Evolutionary conservation across 169 alveolate genomes (phyloP).

Genomic region (Plasmodium billcollinsi): DNA sequence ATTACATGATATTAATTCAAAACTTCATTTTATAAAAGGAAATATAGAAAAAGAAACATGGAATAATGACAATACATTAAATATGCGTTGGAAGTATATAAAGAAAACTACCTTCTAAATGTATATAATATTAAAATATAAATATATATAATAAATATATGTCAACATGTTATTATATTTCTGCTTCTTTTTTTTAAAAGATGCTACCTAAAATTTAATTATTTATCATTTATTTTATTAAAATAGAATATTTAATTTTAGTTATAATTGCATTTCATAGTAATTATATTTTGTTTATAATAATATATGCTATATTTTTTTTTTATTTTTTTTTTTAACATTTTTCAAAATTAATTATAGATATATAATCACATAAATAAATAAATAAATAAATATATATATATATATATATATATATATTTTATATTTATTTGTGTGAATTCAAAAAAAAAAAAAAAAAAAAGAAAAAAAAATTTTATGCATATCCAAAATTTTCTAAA

Average conservation of each 20-base stretch:
- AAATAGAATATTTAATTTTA: too few species aligned
- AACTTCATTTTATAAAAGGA: not conserved
- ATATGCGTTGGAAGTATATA: conserved; percentile 10
- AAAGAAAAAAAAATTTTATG: conserved; percentile 11
- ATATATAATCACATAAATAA: not conserved
- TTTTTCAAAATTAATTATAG: not conserved
- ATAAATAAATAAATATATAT: conserved; percentile 3
- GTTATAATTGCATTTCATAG: not conserved
- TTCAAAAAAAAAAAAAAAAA: conserved; percentile 14
- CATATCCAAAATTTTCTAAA: conserved; percentile 65
- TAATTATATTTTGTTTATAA: not conserved
- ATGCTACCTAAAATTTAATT: too few species aligned
- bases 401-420: not conserved
- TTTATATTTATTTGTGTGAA: not conserved
- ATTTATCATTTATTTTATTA: too few species aligned
- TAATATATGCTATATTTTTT: not conserved
- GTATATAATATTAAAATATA: too few species aligned
- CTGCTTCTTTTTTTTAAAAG: too few species aligned
- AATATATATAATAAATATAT: too few species aligned
- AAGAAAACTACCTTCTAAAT: not conserved
- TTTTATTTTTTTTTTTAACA: conserved; percentile 11
- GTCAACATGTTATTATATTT: too few species aligned
- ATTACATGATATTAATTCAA: conserved; percentile 11
- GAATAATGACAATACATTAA: not conserved
- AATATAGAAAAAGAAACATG: conserved; percentile 3